phyloP scores from a whole-genome alignment of 139 green algal species.

The Nannochloris sp. region DNA sequence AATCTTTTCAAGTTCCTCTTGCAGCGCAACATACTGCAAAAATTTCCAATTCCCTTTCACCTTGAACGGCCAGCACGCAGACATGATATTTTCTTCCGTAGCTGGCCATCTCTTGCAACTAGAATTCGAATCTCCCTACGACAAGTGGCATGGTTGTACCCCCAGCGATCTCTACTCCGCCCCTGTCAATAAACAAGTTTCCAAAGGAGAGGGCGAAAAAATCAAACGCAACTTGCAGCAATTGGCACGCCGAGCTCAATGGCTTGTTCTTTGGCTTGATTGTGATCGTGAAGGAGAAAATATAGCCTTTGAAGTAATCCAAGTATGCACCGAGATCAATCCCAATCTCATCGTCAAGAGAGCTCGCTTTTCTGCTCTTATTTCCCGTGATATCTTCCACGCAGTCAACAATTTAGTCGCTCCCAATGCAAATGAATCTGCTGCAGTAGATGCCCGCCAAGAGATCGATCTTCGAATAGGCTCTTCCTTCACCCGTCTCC shows the following conservation, averaged over 20 bases:
- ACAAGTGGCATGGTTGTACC: constrained; percentile 49
- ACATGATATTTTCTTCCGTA: constrained; percentile 93
- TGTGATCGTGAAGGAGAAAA: constrained; percentile 98
- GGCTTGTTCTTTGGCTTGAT: constrained; percentile 96
- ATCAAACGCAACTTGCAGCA: constrained; percentile 70
- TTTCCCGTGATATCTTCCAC: constrained; percentile 55
- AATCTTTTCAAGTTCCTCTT: neutral
- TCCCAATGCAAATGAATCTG: constrained; percentile 70
- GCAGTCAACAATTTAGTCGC: constrained; percentile 47
- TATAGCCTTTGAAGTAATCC: constrained; percentile 94
- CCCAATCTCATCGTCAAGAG: constrained; percentile 57
- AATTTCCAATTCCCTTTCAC: constrained; percentile 79
- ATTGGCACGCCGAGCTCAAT: constrained; percentile 51
- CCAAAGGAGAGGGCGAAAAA: constrained; percentile 49
- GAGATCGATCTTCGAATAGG: constrained; percentile 97
- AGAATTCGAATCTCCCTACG: constrained; percentile 57
- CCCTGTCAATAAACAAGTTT: constrained; percentile 50
- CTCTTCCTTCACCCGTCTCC: constrained; percentile 92
- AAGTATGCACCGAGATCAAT: constrained; percentile 71
- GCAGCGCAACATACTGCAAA: constrained; percentile 68
- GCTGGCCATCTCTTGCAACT: constrained; percentile 90
- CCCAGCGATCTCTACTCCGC: constrained; percentile 55
- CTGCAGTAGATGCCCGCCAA: constrained; percentile 85
- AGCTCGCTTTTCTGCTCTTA: constrained; percentile 85
- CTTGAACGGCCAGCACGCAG: constrained; percentile 30